A percentile compares a stretch with the other conserved stretches of the same genome.
phyloP scores from a whole-genome alignment of 352 stramenopile genomes.

The Pythium myriotylum region DNA sequence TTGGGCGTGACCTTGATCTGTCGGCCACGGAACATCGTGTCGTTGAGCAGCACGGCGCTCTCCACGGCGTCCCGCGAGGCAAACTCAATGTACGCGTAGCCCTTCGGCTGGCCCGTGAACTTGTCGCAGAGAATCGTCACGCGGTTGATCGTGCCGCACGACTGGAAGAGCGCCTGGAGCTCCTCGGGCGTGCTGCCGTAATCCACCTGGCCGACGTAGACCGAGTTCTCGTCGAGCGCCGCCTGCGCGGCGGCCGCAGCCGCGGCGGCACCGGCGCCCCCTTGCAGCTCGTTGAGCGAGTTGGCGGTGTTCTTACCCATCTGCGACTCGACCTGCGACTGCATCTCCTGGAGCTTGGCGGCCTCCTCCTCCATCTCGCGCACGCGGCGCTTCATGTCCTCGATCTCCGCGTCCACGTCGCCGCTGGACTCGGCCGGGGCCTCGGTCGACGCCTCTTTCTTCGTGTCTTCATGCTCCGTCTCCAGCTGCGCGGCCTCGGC shows the following conservation, averaged over 20 bases:
- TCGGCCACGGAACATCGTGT: constrained; percentile 91
- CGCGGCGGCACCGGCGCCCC: constrained; percentile 14
- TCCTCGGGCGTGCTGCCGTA: constrained; percentile 96
- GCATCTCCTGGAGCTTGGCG: constrained; percentile 83
- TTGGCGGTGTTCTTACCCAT: constrained; percentile 69
- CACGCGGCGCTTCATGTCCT: constrained; percentile 85
- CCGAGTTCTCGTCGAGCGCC: constrained; percentile 74
- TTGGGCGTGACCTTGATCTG: constrained; percentile 92
- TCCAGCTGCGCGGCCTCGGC: constrained; percentile 46
- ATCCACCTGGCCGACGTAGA: constrained; percentile 97
- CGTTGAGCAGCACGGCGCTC: constrained; percentile 90
- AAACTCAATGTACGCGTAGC: constrained; percentile 96
- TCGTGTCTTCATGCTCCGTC: constrained; percentile 17
- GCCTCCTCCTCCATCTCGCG: constrained; percentile 84
- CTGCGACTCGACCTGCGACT: constrained; percentile 79
- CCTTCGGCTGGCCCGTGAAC: constrained; percentile 94
- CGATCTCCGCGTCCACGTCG: constrained; percentile 70
- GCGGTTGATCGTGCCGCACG: constrained; percentile 96
- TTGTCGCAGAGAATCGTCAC: constrained; percentile 99
- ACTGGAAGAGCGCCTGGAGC: constrained; percentile 96
- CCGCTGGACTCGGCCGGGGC: constrained; percentile 28
- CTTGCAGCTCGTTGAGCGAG: constrained; percentile 47
- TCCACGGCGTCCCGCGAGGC: constrained; percentile 85
- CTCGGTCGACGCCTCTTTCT: constrained; percentile 2
- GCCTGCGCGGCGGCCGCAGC: constrained; percentile 31